These are phyloP conservation scores for Neofusicoccum kwambonambiense DNA, from an alignment of 2,329 filamentous ascomycete species.

Conservation along the genomic window DNA sequence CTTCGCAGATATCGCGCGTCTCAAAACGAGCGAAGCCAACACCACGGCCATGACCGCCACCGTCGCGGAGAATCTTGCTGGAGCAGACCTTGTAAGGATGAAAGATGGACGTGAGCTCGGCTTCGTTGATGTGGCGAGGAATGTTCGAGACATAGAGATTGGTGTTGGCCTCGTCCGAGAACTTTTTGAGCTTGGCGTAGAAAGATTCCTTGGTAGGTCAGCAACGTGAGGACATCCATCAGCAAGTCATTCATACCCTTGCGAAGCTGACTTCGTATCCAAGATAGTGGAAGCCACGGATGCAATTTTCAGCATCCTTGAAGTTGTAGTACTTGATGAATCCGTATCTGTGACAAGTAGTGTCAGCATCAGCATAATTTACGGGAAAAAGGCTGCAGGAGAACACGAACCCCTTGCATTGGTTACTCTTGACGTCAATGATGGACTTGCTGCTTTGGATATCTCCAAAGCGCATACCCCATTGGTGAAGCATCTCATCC, in stretches of 20 bases:
- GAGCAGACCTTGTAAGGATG: constrained; percentile 81
- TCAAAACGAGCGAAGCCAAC: constrained; percentile 98
- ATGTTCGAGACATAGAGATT: constrained; percentile 98
- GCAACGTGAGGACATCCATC: constrained; percentile 21
- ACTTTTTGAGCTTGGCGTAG: constrained; percentile 95
- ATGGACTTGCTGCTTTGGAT: constrained; percentile 98
- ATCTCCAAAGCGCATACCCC: constrained; percentile 83
- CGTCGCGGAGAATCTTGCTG: constrained; percentile 91
- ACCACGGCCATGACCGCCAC: constrained; percentile 87
- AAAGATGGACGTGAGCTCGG: constrained; percentile 77
- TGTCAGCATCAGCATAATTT: constrained; percentile 29
- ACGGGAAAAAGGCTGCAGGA: neutral
- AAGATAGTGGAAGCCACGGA: constrained; percentile 88
- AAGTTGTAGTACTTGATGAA: constrained; percentile 94
- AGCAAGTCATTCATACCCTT: constrained; percentile 58
- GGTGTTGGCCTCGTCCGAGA: constrained; percentile 84
- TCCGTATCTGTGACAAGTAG: constrained; percentile 69
- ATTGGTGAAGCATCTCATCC: constrained; percentile 80
- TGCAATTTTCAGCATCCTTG: constrained; percentile 89
- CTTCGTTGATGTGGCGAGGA: constrained; percentile 86
- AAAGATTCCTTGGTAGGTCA: constrained; percentile 69
- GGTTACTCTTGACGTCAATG: constrained; percentile 87
- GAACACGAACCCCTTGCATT: constrained; percentile 81
- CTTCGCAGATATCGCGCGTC: constrained; percentile 81
- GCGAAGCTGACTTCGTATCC: constrained; percentile 98